phyloP scores from a whole-genome alignment of 176 grass and related monocot species.

The Oryza officinalis region DNA sequence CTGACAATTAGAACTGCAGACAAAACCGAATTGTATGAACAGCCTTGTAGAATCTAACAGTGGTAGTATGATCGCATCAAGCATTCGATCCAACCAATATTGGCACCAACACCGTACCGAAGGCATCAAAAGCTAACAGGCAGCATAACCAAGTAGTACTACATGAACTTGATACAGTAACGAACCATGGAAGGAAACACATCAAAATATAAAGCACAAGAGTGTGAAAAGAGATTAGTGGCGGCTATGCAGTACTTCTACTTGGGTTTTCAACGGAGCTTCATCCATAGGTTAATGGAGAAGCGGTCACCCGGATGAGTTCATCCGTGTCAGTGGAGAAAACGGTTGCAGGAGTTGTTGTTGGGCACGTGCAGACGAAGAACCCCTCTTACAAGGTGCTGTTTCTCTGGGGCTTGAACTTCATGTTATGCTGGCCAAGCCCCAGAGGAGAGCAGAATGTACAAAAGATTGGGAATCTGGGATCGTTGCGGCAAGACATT shows the following conservation, averaged over 20 bases:
- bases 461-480: background rate
- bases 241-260: conserved; percentile 16
- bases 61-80: background rate
- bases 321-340: conserved; percentile 58
- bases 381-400: conserved; percentile 32
- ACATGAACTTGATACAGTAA: background rate
- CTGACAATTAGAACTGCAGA: background rate
- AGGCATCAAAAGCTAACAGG: background rate
- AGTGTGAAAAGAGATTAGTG: background rate
- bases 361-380: conserved; percentile 66
- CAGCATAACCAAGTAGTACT: background rate
- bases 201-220: background rate
- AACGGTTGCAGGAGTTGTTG: conserved; percentile 61
- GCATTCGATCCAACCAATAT: conserved; percentile 1
- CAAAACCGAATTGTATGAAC: background rate
- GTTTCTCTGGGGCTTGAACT: conserved; percentile 26
- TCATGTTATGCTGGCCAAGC: conserved; percentile 38
- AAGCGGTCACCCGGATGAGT: conserved; percentile 15
- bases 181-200: background rate
- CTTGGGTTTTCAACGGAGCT: conserved; percentile 40
- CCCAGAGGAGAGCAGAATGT: conserved; percentile 26
- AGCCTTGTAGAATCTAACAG: background rate
- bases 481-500: background rate
- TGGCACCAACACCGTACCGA: background rate
- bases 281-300: conserved; percentile 27